Evolutionary conservation across 1,284 basidiomycete genomes (phyloP), one percentile per base, ranked within the genome.

Genomic region (Malassezia arunalokei): DNA sequence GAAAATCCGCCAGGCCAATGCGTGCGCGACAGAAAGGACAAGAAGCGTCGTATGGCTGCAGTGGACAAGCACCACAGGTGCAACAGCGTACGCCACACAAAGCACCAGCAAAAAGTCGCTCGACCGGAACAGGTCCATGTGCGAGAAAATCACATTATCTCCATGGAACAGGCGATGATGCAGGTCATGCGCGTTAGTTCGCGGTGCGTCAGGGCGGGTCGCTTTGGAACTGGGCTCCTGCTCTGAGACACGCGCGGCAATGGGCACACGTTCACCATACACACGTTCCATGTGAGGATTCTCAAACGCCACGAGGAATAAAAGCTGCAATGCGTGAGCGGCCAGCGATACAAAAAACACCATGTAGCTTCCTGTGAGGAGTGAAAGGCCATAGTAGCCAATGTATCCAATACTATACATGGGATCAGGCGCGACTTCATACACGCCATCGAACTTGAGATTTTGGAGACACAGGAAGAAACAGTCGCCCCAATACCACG

Each of bases 391-490:
- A 68, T 98, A 98, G 74, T 95, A 95, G 4, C 74, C 73, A 6
- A 73, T 64, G 49, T 71, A 69, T 5, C 65, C 92, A 57, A 95
- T 89, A 47, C 86, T 88, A 73, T 91, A 91, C 87, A 90, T 90
- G 0, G 87, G 87, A 68, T 89, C 87, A 0, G 63, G 86, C 4
- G 85, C 85, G 44, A 88, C 78, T 71, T 96, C 91, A 67, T 96
- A 96, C 7, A 98, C 92, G 7, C 94, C 94, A 72, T 98, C 91
- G 71, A 98, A 98, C 5, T 96, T 85, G 20, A 98, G 79, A 45
- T 84, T 85, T 64, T 80, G 77, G 57, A 79, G 76, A 51, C 78
- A 77, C 54, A 77, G 66, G 79, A 95, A 98, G 77, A 98, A 98
- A 45, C 86, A 86, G 69, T 98, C 92, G 15, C 92, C 92, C 92